These are phyloP conservation scores for Byssochlamys sp. DNA, from an alignment of 2,329 filamentous ascomycete species.

Conservation along the genomic window DNA sequence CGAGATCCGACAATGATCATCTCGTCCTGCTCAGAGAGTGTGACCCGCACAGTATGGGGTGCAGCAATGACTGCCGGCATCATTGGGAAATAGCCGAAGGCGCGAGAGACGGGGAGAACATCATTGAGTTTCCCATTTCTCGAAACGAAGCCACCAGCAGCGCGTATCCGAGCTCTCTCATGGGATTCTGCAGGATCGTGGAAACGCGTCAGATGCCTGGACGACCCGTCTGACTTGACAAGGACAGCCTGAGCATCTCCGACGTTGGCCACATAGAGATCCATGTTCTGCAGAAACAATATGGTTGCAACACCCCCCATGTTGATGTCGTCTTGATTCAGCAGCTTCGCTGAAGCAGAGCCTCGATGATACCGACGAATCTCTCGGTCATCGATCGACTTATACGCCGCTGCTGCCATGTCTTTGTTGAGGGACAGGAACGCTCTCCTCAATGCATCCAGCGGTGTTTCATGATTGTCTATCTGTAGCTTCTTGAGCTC, in stretches of 20 bases:
- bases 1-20: slow-evolving; percentile 83
- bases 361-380: slow-evolving; percentile 54
- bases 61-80: slow-evolving; percentile 90
- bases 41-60: slow-evolving; percentile 69
- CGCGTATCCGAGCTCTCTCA: slow-evolving; percentile 80
- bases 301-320: slow-evolving; percentile 89
- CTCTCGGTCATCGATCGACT: slow-evolving; percentile 66
- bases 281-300: slow-evolving; percentile 76
- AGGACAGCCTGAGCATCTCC: slow-evolving; percentile 93
- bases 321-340: slow-evolving; percentile 79
- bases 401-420: slow-evolving; percentile 71
- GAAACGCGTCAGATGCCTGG: slow-evolving; percentile 76
- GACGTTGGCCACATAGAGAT: slow-evolving; percentile 89
- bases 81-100: slow-evolving; percentile 87
- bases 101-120: slow-evolving; percentile 76
- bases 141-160: slow-evolving; percentile 91
- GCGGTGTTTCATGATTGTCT: slow-evolving; percentile 61
- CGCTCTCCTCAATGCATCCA: slow-evolving; percentile 73
- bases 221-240: slow-evolving; percentile 75
- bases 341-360: slow-evolving; percentile 61
- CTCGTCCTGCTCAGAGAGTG: slow-evolving; percentile 78
- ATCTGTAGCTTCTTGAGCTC: slow-evolving; percentile 67
- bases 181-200: slow-evolving; percentile 81
- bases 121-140: slow-evolving; percentile 91
- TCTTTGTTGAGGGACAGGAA: slow-evolving; percentile 92